A percentile compares a stretch with the other conserved stretches of the same genome.
Conservation (phyloP, 371 early-diverging fungal genomes). For the Mortierella polycephala region DNA sequence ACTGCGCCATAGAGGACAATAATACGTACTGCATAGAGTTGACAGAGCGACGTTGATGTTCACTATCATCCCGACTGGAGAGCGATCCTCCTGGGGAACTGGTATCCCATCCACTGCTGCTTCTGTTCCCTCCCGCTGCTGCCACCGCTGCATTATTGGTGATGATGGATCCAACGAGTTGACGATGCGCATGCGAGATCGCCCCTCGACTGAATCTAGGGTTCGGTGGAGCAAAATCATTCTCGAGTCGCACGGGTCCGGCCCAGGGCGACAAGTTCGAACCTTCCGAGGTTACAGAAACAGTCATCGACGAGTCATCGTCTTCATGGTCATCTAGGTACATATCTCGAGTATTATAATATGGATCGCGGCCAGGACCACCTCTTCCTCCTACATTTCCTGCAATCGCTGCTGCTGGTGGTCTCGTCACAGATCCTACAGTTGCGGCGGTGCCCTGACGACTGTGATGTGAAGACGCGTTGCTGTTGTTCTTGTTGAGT, state of each 20-base stretch:
- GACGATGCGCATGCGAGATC: constrained; percentile 43
- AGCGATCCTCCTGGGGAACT: constrained; percentile 47
- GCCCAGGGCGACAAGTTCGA: constrained; percentile 46
- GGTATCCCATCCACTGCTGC: constrained; percentile 37
- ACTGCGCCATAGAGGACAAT: too few species aligned
- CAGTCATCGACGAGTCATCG: constrained; percentile 35
- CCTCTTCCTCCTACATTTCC: not conserved
- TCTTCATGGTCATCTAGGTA: constrained; percentile 26
- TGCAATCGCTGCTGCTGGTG: not conserved
- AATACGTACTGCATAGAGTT: constrained; percentile 52
- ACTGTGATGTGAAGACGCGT: constrained; percentile 24
- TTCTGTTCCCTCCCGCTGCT: constrained; percentile 4
- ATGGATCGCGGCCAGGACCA: constrained; percentile 14
- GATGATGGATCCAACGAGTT: constrained; percentile 24
- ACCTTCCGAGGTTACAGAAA: constrained; percentile 36
- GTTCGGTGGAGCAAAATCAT: constrained; percentile 49
- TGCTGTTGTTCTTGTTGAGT: constrained; percentile 28
- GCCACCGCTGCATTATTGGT: not conserved
- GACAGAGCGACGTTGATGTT: constrained; percentile 42
- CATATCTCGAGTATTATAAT: constrained; percentile 43
- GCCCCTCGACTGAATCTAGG: constrained; percentile 53
- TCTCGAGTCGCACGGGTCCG: constrained; percentile 20
- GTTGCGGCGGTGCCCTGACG: constrained; percentile 10
- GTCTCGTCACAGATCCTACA: not conserved
- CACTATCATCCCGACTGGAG: constrained; percentile 42